Evolutionary conservation across 495 filamentous ascomycete species (phyloP).

Genomic region (Daldinia caldariorum): DNA sequence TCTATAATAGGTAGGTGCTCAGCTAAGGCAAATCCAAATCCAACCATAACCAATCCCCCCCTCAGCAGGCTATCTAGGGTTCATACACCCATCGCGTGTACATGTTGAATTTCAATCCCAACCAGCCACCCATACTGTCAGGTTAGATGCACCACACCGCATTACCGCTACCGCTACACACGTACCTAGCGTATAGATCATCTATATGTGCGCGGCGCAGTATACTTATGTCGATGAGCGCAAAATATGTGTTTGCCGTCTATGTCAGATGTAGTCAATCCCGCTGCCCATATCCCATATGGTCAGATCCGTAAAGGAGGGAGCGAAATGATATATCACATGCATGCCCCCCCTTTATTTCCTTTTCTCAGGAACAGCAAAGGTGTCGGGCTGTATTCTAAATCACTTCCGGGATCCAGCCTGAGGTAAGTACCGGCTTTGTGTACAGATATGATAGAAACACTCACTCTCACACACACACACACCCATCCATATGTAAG

Average conservation of each 20-base stretch:
- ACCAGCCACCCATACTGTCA: conserved; percentile 10
- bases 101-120: too few species aligned
- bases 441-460: not conserved
- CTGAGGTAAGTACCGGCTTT: not conserved
- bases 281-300: conserved; percentile 7
- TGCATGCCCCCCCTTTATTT: not conserved
- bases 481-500: too few species aligned
- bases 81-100: too few species aligned
- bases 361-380: not conserved
- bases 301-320: conserved; percentile 21
- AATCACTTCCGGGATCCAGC: not conserved
- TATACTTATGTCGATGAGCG: not conserved
- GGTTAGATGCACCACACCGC: conserved; percentile 25
- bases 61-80: not conserved
- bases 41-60: not conserved
- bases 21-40: too few species aligned
- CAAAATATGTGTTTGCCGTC: not conserved
- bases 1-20: not conserved
- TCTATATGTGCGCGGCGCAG: not conserved
- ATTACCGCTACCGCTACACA: conserved; percentile 29
- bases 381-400: not conserved
- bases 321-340: conserved; percentile 29
- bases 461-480: not conserved
- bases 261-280: conserved; percentile 9
- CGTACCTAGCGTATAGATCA: not conserved